Evolutionary conservation across 106 monocot species (phyloP).

Genomic region (Allium cepa): DNA sequence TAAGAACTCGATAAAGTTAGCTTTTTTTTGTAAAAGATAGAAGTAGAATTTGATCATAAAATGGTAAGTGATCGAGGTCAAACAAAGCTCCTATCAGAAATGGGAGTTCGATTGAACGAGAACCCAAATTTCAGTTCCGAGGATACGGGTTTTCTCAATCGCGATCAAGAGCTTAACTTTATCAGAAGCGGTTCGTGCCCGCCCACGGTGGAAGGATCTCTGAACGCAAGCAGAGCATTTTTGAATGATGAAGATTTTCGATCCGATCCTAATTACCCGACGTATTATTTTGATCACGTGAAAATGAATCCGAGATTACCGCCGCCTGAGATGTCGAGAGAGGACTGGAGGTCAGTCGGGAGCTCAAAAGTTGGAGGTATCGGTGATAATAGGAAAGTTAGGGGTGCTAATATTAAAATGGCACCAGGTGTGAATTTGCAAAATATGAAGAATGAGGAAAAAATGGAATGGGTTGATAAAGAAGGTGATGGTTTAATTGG

Average conservation of each 20-base stretch:
- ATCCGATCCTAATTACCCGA: constrained; percentile 45
- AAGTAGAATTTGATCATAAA: neutral
- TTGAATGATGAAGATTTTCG: constrained; percentile 48
- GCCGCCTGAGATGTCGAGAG: constrained; percentile 59
- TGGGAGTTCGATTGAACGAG: constrained; percentile 16
- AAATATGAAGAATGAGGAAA: constrained; percentile 17
- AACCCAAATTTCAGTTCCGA: constrained; percentile 17
- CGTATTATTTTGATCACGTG: constrained; percentile 52
- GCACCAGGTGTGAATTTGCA: neutral
- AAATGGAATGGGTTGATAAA: constrained; percentile 19
- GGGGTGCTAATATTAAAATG: neutral
- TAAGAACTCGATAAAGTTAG: too few relatives aligned
- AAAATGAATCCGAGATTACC: constrained; percentile 64
- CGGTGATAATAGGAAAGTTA: constrained; percentile 45
- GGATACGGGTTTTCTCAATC: constrained; percentile 24
- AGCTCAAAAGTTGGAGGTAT: constrained; percentile 33
- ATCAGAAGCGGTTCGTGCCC: constrained; percentile 60
- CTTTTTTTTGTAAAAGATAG: too few relatives aligned
- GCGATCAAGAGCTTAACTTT: constrained; percentile 33
- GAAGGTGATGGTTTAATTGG: constrained; percentile 48
- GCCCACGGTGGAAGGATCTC: constrained; percentile 42
- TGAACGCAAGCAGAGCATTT: constrained; percentile 9
- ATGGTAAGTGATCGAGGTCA: constrained; percentile 6
- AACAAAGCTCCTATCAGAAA: constrained; percentile 16
- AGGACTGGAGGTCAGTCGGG: constrained; percentile 44